Conservation (phyloP, 2,329 filamentous ascomycete species). For the Colletotrichum simmondsii region DNA sequence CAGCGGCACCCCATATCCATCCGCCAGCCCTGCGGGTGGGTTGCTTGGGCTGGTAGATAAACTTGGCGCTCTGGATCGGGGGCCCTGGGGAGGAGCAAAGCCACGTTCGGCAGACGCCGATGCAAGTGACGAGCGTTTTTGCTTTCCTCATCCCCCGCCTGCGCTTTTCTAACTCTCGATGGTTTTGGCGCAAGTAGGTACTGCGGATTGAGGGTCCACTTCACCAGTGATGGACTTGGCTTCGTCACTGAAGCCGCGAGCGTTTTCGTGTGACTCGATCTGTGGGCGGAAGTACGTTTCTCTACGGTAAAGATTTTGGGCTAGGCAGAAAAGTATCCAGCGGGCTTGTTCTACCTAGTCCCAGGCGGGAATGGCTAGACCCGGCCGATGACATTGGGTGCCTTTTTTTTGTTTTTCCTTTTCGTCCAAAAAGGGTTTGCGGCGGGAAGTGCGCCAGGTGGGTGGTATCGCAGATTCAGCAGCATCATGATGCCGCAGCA, state of each 20-base stretch:
- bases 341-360: not conserved
- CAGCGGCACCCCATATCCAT: not conserved
- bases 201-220: no score
- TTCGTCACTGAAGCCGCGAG: no score
- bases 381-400: not conserved
- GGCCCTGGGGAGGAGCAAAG: not conserved
- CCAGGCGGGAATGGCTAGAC: not conserved
- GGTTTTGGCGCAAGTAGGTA: no score
- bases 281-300: no score
- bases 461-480: constrained; percentile 4
- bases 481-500: constrained; percentile 15
- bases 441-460: constrained; percentile 8
- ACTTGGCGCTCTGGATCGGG: not conserved
- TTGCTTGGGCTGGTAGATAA: not conserved
- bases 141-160: no score
- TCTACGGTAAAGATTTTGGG: no score
- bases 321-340: no score
- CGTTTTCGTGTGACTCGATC: no score
- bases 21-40: not conserved
- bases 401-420: no score
- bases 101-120: not conserved
- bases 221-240: no score
- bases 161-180: no score
- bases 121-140: no score
- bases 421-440: not conserved